Evolutionary conservation across 192 early-diverging fungal genomes (phyloP), one percentile per base, ranked within the genome.

Genomic region (Pilaira anomala): DNA sequence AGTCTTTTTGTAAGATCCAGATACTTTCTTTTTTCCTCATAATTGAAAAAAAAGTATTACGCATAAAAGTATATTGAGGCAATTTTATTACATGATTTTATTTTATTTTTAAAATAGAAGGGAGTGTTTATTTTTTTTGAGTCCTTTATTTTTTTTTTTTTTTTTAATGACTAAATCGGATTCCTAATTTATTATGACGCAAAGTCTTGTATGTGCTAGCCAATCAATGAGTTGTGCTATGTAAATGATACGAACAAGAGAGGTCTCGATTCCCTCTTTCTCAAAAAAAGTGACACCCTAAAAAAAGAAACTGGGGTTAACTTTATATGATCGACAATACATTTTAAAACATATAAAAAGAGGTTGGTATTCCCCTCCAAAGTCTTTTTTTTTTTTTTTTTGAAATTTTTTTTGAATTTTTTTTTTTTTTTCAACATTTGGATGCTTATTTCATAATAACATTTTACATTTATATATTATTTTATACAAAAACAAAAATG

Each of bases 331-430:
- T 54, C 52, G 28, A 21, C 52, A 13, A n/a, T 54, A 29, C 14
- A 29, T 26, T 53, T 53, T 30, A 53, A 52, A 53, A 53, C 29
- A n/a, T 53, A 53, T 53, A 53, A 53, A 46, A 53, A 53, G 51
- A 53, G 51, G 26, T 29, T 11, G 6, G 16, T 28, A 29, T 53
- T 53, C 29, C 28, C n/a, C 14, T 46, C n/a, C n/a, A n/a, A n/a
- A n/a, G n/a, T n/a, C n/a, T n/a, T n/a, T n/a, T n/a, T n/a, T n/a
- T n/a, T n/a, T n/a, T n/a, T n/a, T n/a, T 46, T 5, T 4, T 5
- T 1, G 18, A 46, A 46, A 18, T 16, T 29, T 25, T 14, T 13
- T 39, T 33, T 36, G 25, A 19, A 33, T 51, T 50, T 50, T 62
- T 61, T 61, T 22, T 2, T 62, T 30, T 45, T 36, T 25, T 29